Percentiles rank a stretch among this genome's conserved stretches.
Conservation (phyloP, 768 basidiomycete genomes). For the Kwoniella shandongensis region DNA sequence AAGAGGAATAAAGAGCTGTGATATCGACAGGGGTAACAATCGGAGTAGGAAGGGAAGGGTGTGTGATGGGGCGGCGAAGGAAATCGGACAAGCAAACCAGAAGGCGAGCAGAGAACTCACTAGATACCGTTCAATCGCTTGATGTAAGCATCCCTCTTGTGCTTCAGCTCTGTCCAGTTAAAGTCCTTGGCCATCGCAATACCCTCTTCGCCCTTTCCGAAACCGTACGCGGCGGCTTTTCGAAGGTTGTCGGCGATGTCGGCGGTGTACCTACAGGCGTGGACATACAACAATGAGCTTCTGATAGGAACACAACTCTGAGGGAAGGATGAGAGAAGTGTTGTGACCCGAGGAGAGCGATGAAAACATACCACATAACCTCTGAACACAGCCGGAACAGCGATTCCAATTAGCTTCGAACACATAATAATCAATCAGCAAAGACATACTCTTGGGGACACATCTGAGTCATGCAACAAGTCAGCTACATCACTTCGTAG, state of each 20-base stretch:
- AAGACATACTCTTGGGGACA: conserved; percentile 81
- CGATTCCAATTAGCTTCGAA: not conserved
- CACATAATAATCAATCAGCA: not conserved
- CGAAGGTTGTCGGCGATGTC: conserved; percentile 73
- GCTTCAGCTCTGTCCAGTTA: conserved; percentile 87
- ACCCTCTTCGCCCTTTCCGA: conserved; percentile 56
- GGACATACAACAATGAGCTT: too few relatives aligned
- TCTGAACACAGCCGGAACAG: conserved; percentile 49
- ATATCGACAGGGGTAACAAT: too few relatives aligned
- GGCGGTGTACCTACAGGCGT: conserved; percentile 45
- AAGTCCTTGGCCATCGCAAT: conserved; percentile 61
- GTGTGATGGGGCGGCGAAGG: too few relatives aligned
- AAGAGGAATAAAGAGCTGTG: too few relatives aligned
- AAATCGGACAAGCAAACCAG: too few relatives aligned
- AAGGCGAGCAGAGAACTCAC: too few relatives aligned
- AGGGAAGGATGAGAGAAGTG: too few relatives aligned
- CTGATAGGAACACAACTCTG: too few relatives aligned
- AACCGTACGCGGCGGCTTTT: conserved; percentile 67
- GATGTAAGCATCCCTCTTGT: conserved; percentile 94
- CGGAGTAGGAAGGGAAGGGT: too few relatives aligned
- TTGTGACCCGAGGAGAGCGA: not conserved
- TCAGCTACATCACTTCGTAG: conserved; percentile 1
- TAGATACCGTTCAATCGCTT: conserved; percentile 85
- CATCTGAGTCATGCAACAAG: too few relatives aligned
- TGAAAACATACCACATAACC: conserved; percentile 98